Percentiles rank a stretch among this genome's conserved stretches.
Conservation (phyloP, 2,329 filamentous ascomycete species). For the Phyllosticta citriasiana region DNA sequence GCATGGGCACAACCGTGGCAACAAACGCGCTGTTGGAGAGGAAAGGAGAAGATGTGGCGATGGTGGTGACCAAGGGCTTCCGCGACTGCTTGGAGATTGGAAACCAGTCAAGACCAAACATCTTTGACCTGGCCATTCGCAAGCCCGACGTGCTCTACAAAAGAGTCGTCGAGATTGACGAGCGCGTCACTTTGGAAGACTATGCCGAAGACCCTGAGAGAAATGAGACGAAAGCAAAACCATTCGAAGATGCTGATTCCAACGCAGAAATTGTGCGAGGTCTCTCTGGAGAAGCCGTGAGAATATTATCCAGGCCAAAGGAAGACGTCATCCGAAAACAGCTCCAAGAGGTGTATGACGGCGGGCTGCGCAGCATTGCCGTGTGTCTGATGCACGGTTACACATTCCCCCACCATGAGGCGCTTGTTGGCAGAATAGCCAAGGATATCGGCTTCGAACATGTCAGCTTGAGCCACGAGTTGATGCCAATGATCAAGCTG, state of each 20-base stretch:
- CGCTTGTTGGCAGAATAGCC: constrained; percentile 64
- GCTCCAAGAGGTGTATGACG: constrained; percentile 56
- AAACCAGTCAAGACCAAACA: constrained; percentile 79
- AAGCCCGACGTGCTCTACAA: constrained; percentile 84
- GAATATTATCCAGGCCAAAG: constrained; percentile 55
- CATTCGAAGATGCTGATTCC: constrained; percentile 35
- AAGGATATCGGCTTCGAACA: constrained; percentile 73
- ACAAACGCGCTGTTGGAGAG: constrained; percentile 85
- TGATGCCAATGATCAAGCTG: constrained; percentile 85
- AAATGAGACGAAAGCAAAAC: constrained; percentile 44
- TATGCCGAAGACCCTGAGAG: constrained; percentile 79
- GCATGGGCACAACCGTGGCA: constrained; percentile 92
- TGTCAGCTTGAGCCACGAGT: constrained; percentile 67
- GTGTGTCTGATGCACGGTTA: constrained; percentile 91
- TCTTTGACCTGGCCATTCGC: constrained; percentile 80
- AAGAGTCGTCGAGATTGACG: constrained; percentile 77
- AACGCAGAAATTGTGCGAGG: constrained; percentile 56
- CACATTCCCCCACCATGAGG: constrained; percentile 80
- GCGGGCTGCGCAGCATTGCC: constrained; percentile 70
- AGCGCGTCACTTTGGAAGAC: constrained; percentile 83
- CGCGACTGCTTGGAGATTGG: constrained; percentile 81
- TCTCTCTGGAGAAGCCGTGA: constrained; percentile 63
- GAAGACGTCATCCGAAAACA: constrained; percentile 48
- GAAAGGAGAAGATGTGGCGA: constrained; percentile 79
- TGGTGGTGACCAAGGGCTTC: constrained; percentile 82